These are phyloP conservation scores for Phytophthora colocasiae DNA, from an alignment of 352 stramenopile genomes.

Conservation along the genomic window DNA sequence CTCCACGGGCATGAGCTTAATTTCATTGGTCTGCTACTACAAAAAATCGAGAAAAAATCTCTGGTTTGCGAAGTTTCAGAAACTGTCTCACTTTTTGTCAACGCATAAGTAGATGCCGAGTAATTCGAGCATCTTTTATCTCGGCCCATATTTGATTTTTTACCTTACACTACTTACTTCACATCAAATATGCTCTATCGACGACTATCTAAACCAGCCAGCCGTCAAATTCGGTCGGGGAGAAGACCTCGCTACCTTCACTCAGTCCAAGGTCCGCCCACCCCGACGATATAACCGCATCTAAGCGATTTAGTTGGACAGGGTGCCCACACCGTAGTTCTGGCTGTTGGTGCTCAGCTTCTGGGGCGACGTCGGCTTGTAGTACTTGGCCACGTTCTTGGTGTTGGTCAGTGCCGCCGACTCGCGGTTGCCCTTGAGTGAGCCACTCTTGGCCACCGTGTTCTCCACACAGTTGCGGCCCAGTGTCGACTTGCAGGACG, in stretches of 20 bases:
- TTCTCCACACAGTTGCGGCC: constrained; percentile 42
- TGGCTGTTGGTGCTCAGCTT: constrained; percentile 26
- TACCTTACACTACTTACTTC: constrained; percentile 6
- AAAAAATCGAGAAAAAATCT: too few species aligned
- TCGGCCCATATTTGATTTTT: too few species aligned
- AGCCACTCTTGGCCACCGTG: constrained; percentile 29
- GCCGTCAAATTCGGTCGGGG: background rate
- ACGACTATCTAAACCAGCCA: background rate
- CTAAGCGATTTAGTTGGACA: constrained; percentile 2
- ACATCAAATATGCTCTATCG: constrained; percentile 13
- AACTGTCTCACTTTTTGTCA: too few species aligned
- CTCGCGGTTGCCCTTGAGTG: constrained; percentile 22
- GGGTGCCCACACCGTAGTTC: constrained; percentile 28
- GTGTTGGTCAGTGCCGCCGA: constrained; percentile 16
- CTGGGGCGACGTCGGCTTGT: constrained; percentile 12
- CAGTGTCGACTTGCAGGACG: constrained; percentile 24
- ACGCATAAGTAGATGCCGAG: too few species aligned
- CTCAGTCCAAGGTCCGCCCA: background rate
- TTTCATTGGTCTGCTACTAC: too few species aligned
- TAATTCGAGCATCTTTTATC: too few species aligned
- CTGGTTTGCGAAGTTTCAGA: too few species aligned
- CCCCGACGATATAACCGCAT: background rate
- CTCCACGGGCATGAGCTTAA: too few species aligned
- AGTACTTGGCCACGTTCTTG: constrained; percentile 25
- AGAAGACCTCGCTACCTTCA: constrained; percentile 8